These are phyloP conservation scores for Annulohypoxylon bovei DNA, from an alignment of 495 filamentous ascomycete genomes.

Conservation along the genomic window DNA sequence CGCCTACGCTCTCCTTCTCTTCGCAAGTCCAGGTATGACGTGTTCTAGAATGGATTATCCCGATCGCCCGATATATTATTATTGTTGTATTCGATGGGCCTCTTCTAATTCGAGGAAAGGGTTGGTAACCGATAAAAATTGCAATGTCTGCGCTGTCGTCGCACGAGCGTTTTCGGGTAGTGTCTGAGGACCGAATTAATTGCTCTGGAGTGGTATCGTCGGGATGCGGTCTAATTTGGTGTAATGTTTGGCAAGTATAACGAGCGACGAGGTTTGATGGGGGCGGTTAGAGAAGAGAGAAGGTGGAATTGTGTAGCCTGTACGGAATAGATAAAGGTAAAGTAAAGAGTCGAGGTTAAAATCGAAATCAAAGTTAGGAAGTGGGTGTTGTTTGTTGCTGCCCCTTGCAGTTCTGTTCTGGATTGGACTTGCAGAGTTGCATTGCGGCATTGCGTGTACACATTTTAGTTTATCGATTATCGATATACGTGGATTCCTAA, in stretches of 20 bases:
- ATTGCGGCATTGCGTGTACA: conserved; percentile 39
- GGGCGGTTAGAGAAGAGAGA: neutral
- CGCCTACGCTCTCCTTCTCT: conserved; percentile 17
- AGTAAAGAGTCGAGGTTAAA: conserved; percentile 3
- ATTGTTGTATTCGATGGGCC: neutral
- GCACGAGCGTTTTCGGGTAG: conserved; percentile 16
- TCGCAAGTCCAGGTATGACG: neutral
- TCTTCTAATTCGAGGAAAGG: neutral
- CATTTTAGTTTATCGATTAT: conserved; percentile 41
- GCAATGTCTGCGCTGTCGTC: conserved; percentile 12
- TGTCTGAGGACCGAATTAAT: neutral
- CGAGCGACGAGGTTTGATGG: conserved; percentile 28
- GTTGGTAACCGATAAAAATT: neutral
- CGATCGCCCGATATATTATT: neutral
- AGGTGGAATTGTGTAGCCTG: neutral
- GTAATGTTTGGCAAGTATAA: conserved; percentile 29
- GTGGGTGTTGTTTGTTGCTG: conserved; percentile 30
- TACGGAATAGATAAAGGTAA: neutral
- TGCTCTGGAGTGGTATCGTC: neutral
- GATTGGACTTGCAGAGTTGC: conserved; percentile 29
- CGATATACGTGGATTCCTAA: conserved; percentile 23
- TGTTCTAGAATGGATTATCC: neutral
- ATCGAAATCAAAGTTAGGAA: neutral
- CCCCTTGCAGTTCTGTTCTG: conserved; percentile 22
- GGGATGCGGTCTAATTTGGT: conserved; percentile 16